Conservation (phyloP, 495 filamentous ascomycete genomes). For the Chaetomium cochliodes region DNA sequence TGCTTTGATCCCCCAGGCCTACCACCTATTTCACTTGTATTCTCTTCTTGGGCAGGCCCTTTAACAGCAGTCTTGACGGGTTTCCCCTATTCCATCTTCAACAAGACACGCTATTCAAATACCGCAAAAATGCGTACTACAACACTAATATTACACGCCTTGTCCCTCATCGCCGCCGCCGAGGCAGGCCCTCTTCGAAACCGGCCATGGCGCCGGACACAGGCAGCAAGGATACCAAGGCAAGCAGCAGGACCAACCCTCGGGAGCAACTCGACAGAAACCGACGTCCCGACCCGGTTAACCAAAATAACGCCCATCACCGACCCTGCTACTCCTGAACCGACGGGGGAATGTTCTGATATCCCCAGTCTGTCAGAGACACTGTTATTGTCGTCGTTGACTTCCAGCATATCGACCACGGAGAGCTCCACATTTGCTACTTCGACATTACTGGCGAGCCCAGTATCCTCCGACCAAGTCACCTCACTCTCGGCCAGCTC, state of each 20-base stretch:
- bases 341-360: background rate
- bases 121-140: constrained; percentile 28
- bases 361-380: background rate
- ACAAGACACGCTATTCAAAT: background rate
- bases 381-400: background rate
- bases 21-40: background rate
- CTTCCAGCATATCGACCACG: background rate
- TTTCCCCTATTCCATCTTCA: constrained; percentile 1
- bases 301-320: background rate
- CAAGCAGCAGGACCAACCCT: background rate
- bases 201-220: background rate
- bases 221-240: constrained; percentile 12
- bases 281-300: too few species aligned
- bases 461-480: background rate
- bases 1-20: background rate
- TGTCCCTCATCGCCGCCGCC: constrained; percentile 19
- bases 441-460: background rate
- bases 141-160: constrained; percentile 19
- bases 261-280: background rate
- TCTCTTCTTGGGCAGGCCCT: constrained; percentile 18
- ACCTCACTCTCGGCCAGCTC: background rate
- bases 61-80: background rate
- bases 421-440: background rate
- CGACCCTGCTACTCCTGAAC: too few species aligned
- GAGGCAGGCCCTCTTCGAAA: constrained; percentile 34